Evolutionary conservation across 2,329 filamentous ascomycete genomes (phyloP), one percentile per base, ranked within the genome.

Genomic region (Penicillium expansum): DNA sequence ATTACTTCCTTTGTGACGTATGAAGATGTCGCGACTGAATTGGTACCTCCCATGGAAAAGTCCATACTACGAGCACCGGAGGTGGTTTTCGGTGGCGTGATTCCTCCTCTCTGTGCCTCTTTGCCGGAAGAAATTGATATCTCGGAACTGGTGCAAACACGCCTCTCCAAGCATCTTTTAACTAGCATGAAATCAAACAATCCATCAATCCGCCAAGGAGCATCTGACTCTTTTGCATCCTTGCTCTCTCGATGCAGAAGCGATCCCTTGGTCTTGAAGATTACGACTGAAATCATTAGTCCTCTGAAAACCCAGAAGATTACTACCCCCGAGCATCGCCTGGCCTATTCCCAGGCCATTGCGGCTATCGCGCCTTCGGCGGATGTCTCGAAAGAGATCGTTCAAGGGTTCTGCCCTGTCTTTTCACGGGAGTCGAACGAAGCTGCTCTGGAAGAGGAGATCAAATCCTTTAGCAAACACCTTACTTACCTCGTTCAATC

Each of bases 161-260:
- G 89, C 59, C 80, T 99, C 35, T 75, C 95, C 37, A 97, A 96
- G 73, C 91, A 92, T 6, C 79, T 99, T 13, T 76, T 97, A n/a
- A 87, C 91, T 39, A 96, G 92, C 70, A 81, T 92, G 73, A 97
- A 96, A 74, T 97, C 94, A 1, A 92, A 89, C 68, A 97, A 96
- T 71, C 78, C 84, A 14, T 75, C 76, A 2, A 91, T 97, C 60
- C 87, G 93, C 55, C 83, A 83, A 60, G 92, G 91, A 24, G 89
- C 90, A 9, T 76, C 92, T 22, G 80, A 82, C 38, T 89, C 89
- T 8, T 96, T 97, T 71, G 82, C 83, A 62, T 82, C 83, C 10
- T 79, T 92, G n/a, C 83, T 90, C 30, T 73, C 77, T 41, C 82
- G 83, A 63, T 89, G 85, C 63, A 83, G 90, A 61, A 78, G 80